These are phyloP conservation scores for Geotrichum candidum DNA, from an alignment of 1,139 yeast genomes.

Conservation along the genomic window DNA sequence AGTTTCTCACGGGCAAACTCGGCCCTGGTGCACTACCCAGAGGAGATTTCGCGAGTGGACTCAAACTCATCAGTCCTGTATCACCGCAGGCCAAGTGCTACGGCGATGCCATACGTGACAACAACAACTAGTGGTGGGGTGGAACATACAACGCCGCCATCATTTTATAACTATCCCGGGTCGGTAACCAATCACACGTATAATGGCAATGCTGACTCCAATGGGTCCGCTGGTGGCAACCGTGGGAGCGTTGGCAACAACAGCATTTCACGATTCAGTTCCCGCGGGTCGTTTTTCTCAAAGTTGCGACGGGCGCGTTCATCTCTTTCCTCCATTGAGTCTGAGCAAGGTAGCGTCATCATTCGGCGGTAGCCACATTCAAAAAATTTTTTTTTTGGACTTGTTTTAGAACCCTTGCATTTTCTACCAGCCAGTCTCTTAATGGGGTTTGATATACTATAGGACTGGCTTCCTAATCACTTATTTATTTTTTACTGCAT, in stretches of 20 bases:
- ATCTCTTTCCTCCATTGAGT: neutral
- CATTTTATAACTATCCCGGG: neutral
- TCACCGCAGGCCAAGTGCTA: neutral
- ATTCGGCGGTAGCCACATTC: neutral
- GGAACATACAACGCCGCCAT: neutral
- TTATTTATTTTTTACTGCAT: no score
- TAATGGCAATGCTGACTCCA: neutral
- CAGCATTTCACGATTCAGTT: conserved; percentile 1
- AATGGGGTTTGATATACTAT: no score
- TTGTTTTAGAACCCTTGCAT: neutral
- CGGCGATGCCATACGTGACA: neutral
- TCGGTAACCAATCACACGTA: neutral
- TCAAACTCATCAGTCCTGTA: neutral
- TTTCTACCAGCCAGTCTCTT: no score
- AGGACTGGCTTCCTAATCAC: no score
- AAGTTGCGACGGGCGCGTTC: neutral
- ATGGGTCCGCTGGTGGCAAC: neutral
- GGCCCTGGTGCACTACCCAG: neutral
- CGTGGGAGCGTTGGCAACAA: no score
- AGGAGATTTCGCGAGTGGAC: neutral
- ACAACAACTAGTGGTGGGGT: neutral
- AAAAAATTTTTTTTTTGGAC: neutral
- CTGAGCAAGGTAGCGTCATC: conserved; percentile 7
- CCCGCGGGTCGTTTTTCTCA: conserved; percentile 1
- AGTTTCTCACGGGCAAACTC: neutral